Percentiles rank a stretch among this genome's conserved stretches.
Evolutionary conservation across 2,329 filamentous ascomycete genomes (phyloP).

Genomic region (Helicocarpus griseus): DNA sequence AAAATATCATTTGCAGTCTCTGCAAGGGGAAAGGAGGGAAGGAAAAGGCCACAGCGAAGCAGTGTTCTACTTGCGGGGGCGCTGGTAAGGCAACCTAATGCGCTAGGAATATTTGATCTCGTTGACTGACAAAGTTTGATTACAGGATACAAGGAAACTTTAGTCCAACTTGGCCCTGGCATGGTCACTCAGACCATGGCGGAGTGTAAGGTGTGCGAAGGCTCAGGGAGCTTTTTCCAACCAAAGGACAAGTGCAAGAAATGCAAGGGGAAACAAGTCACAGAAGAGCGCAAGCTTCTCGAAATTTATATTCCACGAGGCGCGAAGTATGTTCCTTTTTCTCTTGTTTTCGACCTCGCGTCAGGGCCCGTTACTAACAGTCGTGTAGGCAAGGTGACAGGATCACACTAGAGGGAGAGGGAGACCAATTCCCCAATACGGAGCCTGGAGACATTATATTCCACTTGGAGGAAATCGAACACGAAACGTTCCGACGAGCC

Average conservation of each 20-base stretch:
- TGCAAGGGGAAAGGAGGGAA: conserved; percentile 89
- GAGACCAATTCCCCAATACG: conserved; percentile 82
- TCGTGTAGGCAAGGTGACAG: conserved; percentile 58
- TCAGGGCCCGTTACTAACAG: not conserved
- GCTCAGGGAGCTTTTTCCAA: conserved; percentile 77
- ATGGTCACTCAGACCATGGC: conserved; percentile 73
- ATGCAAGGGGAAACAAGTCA: conserved; percentile 87
- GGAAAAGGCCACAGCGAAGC: conserved; percentile 75
- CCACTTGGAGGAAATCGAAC: conserved; percentile 68
- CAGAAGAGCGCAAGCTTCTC: conserved; percentile 82
- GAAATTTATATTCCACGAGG: conserved; percentile 94
- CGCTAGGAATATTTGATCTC: not conserved
- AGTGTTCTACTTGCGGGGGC: conserved; percentile 78
- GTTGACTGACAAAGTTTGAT: conserved; percentile 5
- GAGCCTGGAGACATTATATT: conserved; percentile 91
- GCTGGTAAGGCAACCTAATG: conserved; percentile 40
- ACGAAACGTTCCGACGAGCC: conserved; percentile 71
- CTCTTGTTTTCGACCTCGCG: not conserved
- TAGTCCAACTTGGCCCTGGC: conserved; percentile 77
- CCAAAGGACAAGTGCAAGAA: conserved; percentile 98
- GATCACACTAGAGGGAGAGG: conserved; percentile 85
- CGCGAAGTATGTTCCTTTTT: conserved; percentile 43
- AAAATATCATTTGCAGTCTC: conserved; percentile 77
- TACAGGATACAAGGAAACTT: conserved; percentile 58
- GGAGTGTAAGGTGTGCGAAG: conserved; percentile 72